Conservation (phyloP, 75 land plant genomes). For the Cryptomeria japonica region DNA sequence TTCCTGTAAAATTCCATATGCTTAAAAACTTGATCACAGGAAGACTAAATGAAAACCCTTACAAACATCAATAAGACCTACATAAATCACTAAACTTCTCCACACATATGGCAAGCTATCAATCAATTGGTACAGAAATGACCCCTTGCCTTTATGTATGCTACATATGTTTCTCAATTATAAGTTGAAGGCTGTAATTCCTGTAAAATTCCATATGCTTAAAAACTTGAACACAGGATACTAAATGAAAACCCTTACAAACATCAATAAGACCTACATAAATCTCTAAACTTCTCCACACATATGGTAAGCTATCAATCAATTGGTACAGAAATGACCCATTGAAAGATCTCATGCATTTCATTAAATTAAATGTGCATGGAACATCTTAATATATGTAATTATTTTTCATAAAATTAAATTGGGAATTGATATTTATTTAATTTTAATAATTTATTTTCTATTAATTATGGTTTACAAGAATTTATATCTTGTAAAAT, state of each 20-base stretch:
- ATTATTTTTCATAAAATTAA: no score
- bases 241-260: not conserved
- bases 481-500: no score
- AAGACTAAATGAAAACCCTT: not conserved
- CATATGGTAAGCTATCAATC: not conserved
- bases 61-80: not conserved
- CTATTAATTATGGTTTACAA: no score
- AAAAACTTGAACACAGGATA: not conserved
- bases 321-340: not conserved
- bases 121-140: not conserved
- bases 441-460: no score
- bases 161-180: constrained; percentile 2
- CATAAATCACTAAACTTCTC: not conserved
- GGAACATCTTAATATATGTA: no score
- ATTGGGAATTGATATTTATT: no score
- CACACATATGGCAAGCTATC: not conserved
- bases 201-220: not conserved
- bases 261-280: not conserved
- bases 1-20: not conserved
- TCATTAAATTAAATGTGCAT: no score
- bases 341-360: not conserved
- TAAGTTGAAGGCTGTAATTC: not conserved
- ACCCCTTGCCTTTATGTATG: not conserved
- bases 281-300: not conserved
- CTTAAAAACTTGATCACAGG: not conserved